Evolutionary conservation across 116 monocot genomes (phyloP).

Genomic region (Iris pallida): DNA sequence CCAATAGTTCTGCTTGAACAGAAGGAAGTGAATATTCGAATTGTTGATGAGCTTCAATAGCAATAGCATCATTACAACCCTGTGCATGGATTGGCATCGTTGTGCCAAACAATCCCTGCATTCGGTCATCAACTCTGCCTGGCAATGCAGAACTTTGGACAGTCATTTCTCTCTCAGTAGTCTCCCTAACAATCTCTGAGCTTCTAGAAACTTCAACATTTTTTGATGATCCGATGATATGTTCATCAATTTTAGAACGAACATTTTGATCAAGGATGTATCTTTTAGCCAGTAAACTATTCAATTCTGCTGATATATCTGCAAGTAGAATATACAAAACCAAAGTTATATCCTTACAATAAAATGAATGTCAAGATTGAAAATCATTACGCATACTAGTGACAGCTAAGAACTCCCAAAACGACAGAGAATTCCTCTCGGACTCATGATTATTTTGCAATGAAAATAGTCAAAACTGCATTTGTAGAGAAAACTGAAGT

Average conservation of each 20-base stretch:
- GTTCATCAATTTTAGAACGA: constrained; percentile 15
- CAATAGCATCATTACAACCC: constrained; percentile 7
- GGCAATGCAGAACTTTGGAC: constrained; percentile 1
- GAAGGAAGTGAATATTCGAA: not conserved
- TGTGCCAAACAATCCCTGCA: constrained; percentile 9
- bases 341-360: not conserved
- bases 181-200: constrained; percentile 17
- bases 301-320: constrained; percentile 61
- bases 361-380: not conserved
- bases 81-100: constrained; percentile 15
- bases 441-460: not conserved
- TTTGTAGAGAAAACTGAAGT: not conserved
- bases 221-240: constrained; percentile 24
- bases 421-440: not conserved
- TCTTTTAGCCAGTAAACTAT: constrained; percentile 31
- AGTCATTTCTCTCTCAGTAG: constrained; percentile 9
- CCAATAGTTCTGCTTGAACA: constrained; percentile 1
- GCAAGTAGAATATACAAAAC: constrained; percentile 15
- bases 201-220: constrained; percentile 9
- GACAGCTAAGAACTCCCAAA: no score
- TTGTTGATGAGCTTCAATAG: constrained; percentile 20
- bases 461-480: not conserved
- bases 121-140: constrained; percentile 21
- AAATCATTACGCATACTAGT: not conserved
- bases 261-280: constrained; percentile 26